A percentile compares a stretch with the other conserved stretches of the same genome.
Evolutionary conservation across 495 filamentous ascomycete genomes (phyloP).

Genomic region (Tuber magnatum): DNA sequence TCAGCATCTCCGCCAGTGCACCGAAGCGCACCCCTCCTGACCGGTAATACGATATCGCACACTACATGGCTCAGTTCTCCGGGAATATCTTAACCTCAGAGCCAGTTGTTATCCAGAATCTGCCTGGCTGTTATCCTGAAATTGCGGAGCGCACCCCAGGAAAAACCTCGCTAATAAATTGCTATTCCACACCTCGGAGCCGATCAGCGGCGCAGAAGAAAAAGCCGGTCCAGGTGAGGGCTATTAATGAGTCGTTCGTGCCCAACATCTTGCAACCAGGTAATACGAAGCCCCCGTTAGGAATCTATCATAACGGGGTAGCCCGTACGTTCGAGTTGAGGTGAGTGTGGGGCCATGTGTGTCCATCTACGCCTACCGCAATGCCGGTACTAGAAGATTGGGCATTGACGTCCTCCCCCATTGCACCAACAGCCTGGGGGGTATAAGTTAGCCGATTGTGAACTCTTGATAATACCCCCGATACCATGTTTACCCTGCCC

Average conservation of each 20-base stretch:
- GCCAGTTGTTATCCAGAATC: background rate
- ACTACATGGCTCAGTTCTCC: background rate
- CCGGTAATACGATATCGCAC: background rate
- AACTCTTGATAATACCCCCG: background rate
- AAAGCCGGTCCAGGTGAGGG: background rate
- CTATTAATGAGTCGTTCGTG: background rate
- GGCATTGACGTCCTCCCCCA: background rate
- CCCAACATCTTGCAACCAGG: background rate
- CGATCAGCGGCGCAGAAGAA: background rate
- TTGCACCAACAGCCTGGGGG: background rate
- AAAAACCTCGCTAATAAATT: background rate
- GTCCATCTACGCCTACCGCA: background rate
- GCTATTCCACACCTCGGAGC: background rate
- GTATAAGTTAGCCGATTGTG: background rate
- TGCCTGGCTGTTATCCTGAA: background rate
- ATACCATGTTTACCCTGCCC: background rate
- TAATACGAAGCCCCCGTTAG: background rate
- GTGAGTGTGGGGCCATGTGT: background rate
- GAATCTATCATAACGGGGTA: background rate
- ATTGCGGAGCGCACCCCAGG: background rate
- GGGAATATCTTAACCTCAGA: background rate
- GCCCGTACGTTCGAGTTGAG: background rate
- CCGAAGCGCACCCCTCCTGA: background rate
- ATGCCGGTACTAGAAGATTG: background rate
- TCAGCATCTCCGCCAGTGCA: background rate